Base-by-base conservation (phyloP, 1,284 basidiomycete species). In the Coniophora puteana region DNA sequence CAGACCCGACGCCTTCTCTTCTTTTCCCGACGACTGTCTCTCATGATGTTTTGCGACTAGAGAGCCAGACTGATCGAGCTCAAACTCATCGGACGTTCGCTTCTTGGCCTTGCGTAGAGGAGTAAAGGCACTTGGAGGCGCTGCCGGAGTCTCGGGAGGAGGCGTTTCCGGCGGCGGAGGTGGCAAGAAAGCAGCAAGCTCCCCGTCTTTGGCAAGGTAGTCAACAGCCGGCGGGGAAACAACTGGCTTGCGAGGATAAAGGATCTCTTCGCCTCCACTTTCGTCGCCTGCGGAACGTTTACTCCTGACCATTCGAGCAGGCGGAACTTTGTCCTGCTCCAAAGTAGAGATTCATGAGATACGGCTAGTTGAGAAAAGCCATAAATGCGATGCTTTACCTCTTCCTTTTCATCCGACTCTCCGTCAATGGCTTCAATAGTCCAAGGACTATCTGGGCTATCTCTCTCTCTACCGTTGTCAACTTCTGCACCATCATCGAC, bases 361-460 rank as follows among this genome's bases (percentile, higher is more conserved):
- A n/a, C n/a, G n/a, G n/a, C 16, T 12, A 40, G 38, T 30, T 22
- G 39, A n/a, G 28, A 40, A 50, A 45, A 45, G 24, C 60, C 68
- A 20, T 61, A n/a, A n/a, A n/a, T n/a, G n/a, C n/a, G n/a, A n/a
- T n/a, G n/a, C n/a, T n/a, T n/a, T n/a, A 83, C 83, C 68, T 85
- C 76, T 50, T 80, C 78, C 42, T 69, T 68, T 40, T 83, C 83
- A 40, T 84, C 83, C 28, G 66, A 61, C 56, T 89, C 87, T 30
- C 83, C 83, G 62, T 90, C 87, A 42, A 89, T 67, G 6, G 87
- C 87, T 53, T 90, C 88, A 48, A 90, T 89, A 10, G 88, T 89
- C 87, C 87, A 90, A 7, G 88, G 87, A 54, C 85, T 89, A 53
- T 86, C 85, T 4, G 81, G 76, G 31, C 65, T 61, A 33, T 66